phyloP scores from a whole-genome alignment of 2,329 filamentous ascomycete genomes.

The Phoma herbarum region DNA sequence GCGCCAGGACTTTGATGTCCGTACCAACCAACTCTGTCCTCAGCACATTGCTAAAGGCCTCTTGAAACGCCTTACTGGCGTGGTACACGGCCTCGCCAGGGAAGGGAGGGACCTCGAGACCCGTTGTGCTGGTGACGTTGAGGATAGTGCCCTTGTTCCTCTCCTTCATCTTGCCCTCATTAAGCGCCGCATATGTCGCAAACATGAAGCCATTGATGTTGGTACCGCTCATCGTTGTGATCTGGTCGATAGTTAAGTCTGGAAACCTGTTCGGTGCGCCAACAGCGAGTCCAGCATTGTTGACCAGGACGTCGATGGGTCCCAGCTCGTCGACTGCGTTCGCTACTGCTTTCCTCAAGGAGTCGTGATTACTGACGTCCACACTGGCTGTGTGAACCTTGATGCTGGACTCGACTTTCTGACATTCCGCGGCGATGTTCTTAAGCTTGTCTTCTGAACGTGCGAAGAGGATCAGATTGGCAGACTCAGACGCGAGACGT shows the following conservation, averaged over 20 bases:
- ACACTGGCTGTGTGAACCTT: slow-evolving; percentile 45
- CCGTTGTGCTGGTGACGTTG: slow-evolving; percentile 60
- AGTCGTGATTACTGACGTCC: slow-evolving; percentile 44
- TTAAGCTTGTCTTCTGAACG: slow-evolving; percentile 48
- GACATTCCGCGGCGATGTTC: slow-evolving; percentile 29
- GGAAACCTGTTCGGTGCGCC: slow-evolving; percentile 57
- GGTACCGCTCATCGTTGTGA: slow-evolving; percentile 58
- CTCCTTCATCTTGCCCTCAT: slow-evolving; percentile 52
- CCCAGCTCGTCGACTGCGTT: slow-evolving; percentile 40
- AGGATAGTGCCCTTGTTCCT: slow-evolving; percentile 57
- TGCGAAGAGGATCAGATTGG: slow-evolving; percentile 56
- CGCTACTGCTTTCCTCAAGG: slow-evolving; percentile 39
- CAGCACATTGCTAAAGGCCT: slow-evolving; percentile 60
- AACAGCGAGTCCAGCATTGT: slow-evolving; percentile 60
- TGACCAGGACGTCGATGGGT: slow-evolving; percentile 57
- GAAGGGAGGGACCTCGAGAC: slow-evolving; percentile 59
- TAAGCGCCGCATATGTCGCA: slow-evolving; percentile 57
- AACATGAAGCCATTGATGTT: slow-evolving; percentile 61
- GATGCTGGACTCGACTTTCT: slow-evolving; percentile 17
- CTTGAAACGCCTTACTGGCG: slow-evolving; percentile 58
- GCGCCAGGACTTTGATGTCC: slow-evolving; percentile 58
- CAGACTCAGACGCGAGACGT: slow-evolving; percentile 50
- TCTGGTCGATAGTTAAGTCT: slow-evolving; percentile 53
- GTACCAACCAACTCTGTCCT: slow-evolving; percentile 58
- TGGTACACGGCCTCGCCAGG: slow-evolving; percentile 61